Base-by-base conservation (phyloP, 2,329 filamentous ascomycete species). In the Parasarocladium wereldwijsianum region DNA sequence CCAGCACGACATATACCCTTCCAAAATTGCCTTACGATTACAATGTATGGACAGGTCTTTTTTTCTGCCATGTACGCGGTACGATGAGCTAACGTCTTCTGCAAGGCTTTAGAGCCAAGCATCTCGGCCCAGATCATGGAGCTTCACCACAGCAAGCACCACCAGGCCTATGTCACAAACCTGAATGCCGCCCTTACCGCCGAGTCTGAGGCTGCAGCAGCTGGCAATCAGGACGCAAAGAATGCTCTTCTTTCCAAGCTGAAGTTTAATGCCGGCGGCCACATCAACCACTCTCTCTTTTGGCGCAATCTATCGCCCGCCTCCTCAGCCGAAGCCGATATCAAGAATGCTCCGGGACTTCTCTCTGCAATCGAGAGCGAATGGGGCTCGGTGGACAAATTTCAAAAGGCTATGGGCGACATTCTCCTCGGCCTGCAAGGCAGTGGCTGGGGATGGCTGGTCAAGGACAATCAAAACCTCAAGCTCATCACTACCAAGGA, bases 231-330 rank as follows among this genome's bases (percentile, higher is more conserved):
- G 32, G 58, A 69, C 4, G 56, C 63, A 4, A 75, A 83, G 41
- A 68, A 84, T 33, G 57, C 67, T 12, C 64, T 83, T n/a, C 75
- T 79, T 43, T 59, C 65, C 12, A 69, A 69, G 37, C 74, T 93
- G 58, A 80, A 78, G 45, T 93, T 93, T 67, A 83, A 93, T 51
- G 85, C 79, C 28, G 86, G 86, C 24, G 86, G 86, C 6, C 85
- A 93, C 62, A 77, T 92, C 57, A 94, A 94, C 61, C 86, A 93
- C 63, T 76, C 73, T 1, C 71, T 93, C 20, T 93, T 93, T 65
- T 94, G 85, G 85, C 74, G 81, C 57, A 86, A 84, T 52, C 66
- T 92, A 12, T 55, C 70, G 0, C 79, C 80, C 0, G 55, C 71
- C 0, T 60, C 56, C 12, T 72, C 66, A 3, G 39, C 62, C 0